Base-by-base conservation (phyloP, 345 rosid genomes). In the Boechera divaricarpa region DNA sequence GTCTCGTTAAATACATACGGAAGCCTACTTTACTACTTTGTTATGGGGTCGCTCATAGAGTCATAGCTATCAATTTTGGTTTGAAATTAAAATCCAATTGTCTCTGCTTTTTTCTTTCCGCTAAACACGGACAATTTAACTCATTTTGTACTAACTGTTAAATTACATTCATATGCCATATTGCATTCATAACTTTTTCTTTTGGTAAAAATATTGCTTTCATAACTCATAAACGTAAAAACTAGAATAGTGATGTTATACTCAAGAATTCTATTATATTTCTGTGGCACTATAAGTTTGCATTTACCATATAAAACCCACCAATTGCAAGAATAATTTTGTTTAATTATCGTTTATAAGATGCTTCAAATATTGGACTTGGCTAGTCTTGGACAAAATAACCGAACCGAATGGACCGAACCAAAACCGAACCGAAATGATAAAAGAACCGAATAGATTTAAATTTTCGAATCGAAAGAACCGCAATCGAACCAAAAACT, bases 11-110 rank as follows among this genome's bases (percentile, higher is more conserved):
- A 44, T 44, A 4, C n/a, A 13, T 15, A 45, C 29, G 36, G 33
- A 6, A 38, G 31, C 76, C 76, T 52, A 72, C 41, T 10, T 36
- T 38, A n/a, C 28, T 5, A 49, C 11, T 52, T 21, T 1, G 4
- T 10, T 41, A 41, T 41, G 0, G 76, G 24, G 29, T 36, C 3
- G 6, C 36, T 73, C 77, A 47, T 21, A 21, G 24, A 21, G 24
- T 21, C 1, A 1, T 57, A 47, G 72, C 72, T 66, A 64, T 64
- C 71, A 55, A 15, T 53, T 55, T 13, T 15, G 29, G 29, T 55
- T 24, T 65, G 49, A 74, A 65, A 65, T 15, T 24, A 16, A 56
- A 45, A 55, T 55, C 36, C 57, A 42, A 48, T 15, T 55, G 65
- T 55, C 72, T 33, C 16, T 13, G 2, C 57, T 7, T 44, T 67